These are phyloP conservation scores for Colletotrichum shisoi DNA, from an alignment of 2,329 filamentous ascomycete species.

Conservation along the genomic window DNA sequence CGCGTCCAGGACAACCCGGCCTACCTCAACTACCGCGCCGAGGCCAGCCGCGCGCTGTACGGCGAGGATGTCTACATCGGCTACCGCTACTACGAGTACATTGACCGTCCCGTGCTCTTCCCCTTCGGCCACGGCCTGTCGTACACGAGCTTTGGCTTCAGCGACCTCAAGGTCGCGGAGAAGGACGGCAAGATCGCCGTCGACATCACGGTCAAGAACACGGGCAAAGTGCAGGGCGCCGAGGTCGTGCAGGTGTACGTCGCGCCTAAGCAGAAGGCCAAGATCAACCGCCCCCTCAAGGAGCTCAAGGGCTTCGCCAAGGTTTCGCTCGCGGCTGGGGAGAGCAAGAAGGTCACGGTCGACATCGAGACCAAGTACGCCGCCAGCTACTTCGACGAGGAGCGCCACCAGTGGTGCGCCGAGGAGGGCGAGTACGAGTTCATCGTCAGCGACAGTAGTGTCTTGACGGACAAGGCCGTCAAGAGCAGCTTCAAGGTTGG, in stretches of 20 bases:
- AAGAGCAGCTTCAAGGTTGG: slow-evolving; percentile 63
- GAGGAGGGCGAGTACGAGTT: slow-evolving; percentile 72
- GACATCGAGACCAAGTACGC: slow-evolving; percentile 69
- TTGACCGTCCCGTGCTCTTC: slow-evolving; percentile 66
- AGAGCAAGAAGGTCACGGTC: slow-evolving; percentile 65
- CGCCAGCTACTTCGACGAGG: slow-evolving; percentile 75
- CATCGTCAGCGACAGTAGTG: slow-evolving; percentile 66
- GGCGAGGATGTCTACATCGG: slow-evolving; percentile 77
- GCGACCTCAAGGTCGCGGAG: slow-evolving; percentile 52
- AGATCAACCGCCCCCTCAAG: slow-evolving; percentile 59
- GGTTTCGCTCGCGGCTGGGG: slow-evolving; percentile 64
- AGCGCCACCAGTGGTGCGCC: slow-evolving; percentile 68
- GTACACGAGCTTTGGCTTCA: slow-evolving; percentile 70
- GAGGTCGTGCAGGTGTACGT: slow-evolving; percentile 62
- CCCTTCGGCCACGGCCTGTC: slow-evolving; percentile 76
- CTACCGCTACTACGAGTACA: slow-evolving; percentile 75
- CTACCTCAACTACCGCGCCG: slow-evolving; percentile 71
- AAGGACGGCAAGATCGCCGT: slow-evolving; percentile 56
- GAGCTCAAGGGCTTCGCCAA: slow-evolving; percentile 68
- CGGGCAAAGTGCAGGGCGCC: slow-evolving; percentile 56
- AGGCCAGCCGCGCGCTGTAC: slow-evolving; percentile 71
- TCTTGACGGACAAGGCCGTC: slow-evolving; percentile 57
- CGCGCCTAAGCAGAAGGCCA: slow-evolving; percentile 56
- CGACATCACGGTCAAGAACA: slow-evolving; percentile 63
- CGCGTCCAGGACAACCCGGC: slow-evolving; percentile 72